phyloP scores from a whole-genome alignment of 495 filamentous ascomycete genomes.

The Aspergillus nanangensis region DNA sequence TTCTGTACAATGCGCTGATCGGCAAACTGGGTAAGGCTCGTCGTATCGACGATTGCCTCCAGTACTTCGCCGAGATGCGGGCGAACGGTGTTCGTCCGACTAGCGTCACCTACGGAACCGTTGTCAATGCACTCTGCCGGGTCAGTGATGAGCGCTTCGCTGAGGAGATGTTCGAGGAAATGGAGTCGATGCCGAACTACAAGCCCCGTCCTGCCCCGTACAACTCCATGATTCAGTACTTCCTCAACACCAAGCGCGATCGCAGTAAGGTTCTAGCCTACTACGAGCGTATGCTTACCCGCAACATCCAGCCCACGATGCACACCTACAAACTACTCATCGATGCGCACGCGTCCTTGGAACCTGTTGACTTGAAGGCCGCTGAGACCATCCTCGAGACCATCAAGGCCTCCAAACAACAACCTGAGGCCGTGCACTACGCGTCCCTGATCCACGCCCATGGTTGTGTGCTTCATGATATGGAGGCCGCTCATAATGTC shows the following conservation, averaged over 20 bases:
- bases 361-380: constrained; percentile 85
- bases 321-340: constrained; percentile 98
- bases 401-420: constrained; percentile 68
- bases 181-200: constrained; percentile 99
- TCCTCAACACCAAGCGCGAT: constrained; percentile 94
- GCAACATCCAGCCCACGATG: constrained; percentile 82
- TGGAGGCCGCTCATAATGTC: constrained; percentile 71
- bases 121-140: constrained; percentile 95
- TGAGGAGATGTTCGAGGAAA: constrained; percentile 97
- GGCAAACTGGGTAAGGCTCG: constrained; percentile 97
- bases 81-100: constrained; percentile 88
- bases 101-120: constrained; percentile 95
- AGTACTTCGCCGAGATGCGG: constrained; percentile 98
- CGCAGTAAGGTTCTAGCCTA: constrained; percentile 91
- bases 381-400: constrained; percentile 79
- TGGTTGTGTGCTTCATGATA: constrained; percentile 89
- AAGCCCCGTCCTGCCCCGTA: constrained; percentile 95
- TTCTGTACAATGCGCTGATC: constrained; percentile 97
- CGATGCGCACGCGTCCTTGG: constrained; percentile 90
- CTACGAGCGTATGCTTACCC: constrained; percentile 87
- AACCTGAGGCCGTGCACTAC: constrained; percentile 90
- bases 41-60: constrained; percentile 94
- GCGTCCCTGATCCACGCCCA: constrained; percentile 93
- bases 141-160: constrained; percentile 97
- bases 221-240: constrained; percentile 99